A percentile compares a stretch with the other conserved stretches of the same genome.
phyloP scores from a whole-genome alignment of 495 filamentous ascomycete genomes.

The Hypoxylon fragiforme region DNA sequence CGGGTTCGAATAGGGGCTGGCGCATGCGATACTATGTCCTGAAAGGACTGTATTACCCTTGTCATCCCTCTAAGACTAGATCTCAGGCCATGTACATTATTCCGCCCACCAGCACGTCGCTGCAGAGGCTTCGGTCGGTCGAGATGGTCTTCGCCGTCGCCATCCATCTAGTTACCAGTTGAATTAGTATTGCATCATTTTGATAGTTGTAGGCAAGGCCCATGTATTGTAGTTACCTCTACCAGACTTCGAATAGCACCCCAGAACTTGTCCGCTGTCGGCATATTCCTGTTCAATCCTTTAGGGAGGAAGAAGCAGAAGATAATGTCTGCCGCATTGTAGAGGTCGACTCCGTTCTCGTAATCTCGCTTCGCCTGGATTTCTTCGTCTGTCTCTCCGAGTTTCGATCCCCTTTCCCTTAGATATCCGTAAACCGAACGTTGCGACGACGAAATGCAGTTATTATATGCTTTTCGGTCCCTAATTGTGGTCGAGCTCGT shows the following conservation, averaged over 20 bases:
- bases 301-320: conserved; percentile 44
- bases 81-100: conserved; percentile 9
- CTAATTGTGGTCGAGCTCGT: conserved; percentile 19
- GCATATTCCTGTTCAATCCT: conserved; percentile 8
- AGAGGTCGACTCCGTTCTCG: conserved; percentile 34
- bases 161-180: conserved; percentile 1
- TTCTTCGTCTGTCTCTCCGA: conserved; percentile 17
- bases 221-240: conserved; percentile 16
- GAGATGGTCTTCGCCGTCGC: neutral
- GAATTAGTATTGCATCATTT: neutral
- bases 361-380: conserved; percentile 17
- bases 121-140: neutral
- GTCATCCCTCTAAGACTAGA: conserved; percentile 21
- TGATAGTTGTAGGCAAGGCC: neutral
- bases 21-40: conserved; percentile 30
- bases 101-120: neutral
- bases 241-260: conserved; percentile 37
- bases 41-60: conserved; percentile 29
- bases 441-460: conserved; percentile 15
- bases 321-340: conserved; percentile 38
- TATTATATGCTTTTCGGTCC: conserved; percentile 19
- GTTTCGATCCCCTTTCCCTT: conserved; percentile 5
- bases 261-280: conserved; percentile 42
- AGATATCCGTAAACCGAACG: conserved; percentile 11
- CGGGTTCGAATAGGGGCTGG: conserved; percentile 10